Conservation (phyloP, 140 eudicot genomes). For the Stevia rebaudiana region DNA sequence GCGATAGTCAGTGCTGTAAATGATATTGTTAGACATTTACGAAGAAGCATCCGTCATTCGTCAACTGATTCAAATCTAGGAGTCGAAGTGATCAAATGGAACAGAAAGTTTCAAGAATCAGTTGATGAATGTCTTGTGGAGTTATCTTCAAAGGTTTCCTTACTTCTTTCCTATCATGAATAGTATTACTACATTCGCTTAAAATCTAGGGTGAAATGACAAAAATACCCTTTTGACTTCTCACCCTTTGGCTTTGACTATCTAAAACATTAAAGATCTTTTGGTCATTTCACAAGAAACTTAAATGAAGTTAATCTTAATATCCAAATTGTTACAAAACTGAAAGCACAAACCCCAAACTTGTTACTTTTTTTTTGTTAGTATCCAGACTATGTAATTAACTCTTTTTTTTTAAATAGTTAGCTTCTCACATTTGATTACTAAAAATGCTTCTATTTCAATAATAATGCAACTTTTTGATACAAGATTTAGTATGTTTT, state of each 20-base stretch:
- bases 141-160: constrained; percentile 56
- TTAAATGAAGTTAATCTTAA: too few relatives aligned
- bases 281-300: too few relatives aligned
- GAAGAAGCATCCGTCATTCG: constrained; percentile 55
- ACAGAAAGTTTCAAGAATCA: constrained; percentile 45
- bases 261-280: too few relatives aligned
- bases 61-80: constrained; percentile 53
- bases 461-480: neutral
- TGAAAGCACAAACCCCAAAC: too few relatives aligned
- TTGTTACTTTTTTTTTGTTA: too few relatives aligned
- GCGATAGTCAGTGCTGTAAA: constrained; percentile 64
- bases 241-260: too few relatives aligned
- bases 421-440: neutral
- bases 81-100: constrained; percentile 41
- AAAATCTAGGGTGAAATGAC: too few relatives aligned
- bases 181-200: neutral
- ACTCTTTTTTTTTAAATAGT: neutral
- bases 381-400: too few relatives aligned
- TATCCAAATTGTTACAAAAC: too few relatives aligned
- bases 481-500: neutral
- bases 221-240: too few relatives aligned
- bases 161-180: constrained; percentile 9
- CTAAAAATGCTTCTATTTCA: neutral
- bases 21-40: constrained; percentile 67
- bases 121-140: constrained; percentile 72